These are phyloP conservation scores for Fusarium hainanense DNA, from an alignment of 2,329 filamentous ascomycete genomes.

Conservation along the genomic window DNA sequence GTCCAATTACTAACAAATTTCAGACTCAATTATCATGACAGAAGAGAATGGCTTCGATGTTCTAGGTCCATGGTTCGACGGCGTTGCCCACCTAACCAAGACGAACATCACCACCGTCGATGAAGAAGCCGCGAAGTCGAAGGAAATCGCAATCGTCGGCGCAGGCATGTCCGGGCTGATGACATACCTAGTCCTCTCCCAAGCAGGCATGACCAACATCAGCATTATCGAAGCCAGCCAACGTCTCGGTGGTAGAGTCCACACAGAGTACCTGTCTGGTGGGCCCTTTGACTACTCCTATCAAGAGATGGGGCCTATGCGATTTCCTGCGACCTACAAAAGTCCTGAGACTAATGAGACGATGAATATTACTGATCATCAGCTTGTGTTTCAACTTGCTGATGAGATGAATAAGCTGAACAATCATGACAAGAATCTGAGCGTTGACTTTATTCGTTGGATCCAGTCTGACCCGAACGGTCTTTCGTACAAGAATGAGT, in stretches of 20 bases:
- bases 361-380: constrained; percentile 20
- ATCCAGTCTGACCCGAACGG: neutral
- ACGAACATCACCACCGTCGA: neutral
- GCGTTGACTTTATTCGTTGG: constrained; percentile 17
- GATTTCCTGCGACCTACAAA: constrained; percentile 9
- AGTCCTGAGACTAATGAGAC: constrained; percentile 11
- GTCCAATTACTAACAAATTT: no score
- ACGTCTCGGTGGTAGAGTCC: constrained; percentile 11
- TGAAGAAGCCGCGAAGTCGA: neutral
- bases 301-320: constrained; percentile 23
- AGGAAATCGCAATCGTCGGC: constrained; percentile 1
- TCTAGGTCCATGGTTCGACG: constrained; percentile 3
- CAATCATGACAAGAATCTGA: constrained; percentile 5
- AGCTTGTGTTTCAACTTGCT: constrained; percentile 1
- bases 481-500: constrained; percentile 9
- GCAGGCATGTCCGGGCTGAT: constrained; percentile 5
- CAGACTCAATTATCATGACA: neutral
- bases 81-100: neutral
- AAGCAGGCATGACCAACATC: constrained; percentile 19
- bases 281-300: constrained; percentile 20
- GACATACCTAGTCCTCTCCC: constrained; percentile 3
- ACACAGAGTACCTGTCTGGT: neutral
- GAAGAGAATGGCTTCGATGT: neutral
- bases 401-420: constrained; percentile 20
- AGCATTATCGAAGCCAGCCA: constrained; percentile 7